Base-by-base conservation (phyloP, 768 basidiomycete genomes). In the Lanmaoa rubissima region DNA sequence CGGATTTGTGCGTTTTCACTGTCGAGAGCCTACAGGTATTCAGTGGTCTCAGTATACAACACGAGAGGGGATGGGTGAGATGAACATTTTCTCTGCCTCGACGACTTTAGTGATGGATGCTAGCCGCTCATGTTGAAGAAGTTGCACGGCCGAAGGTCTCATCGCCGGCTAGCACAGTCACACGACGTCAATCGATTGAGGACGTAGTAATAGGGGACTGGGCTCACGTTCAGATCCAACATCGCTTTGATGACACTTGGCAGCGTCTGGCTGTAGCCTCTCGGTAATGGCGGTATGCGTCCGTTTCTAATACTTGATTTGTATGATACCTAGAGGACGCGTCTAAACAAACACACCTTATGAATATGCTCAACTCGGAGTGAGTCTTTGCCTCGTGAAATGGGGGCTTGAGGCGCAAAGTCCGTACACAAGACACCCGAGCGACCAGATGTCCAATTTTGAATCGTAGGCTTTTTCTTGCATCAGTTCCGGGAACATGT, bases 401-500 rank as follows among this genome's bases (percentile, higher is more conserved):
- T 6, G 94, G 94, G 0, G 94, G 94, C 64, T 90, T 90, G 51
- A 94, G 79, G 96, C 94, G 61, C 96, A 98, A 39, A 98, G 82
- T 74, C 98, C 97, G 71, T 92, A 98, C 26, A 98, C 92, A 32
- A 98, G 80, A 74, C 97, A 99, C 1, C 97, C 97, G 31, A 98
- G 80, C 5, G 93, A 95, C 97, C 97, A 99, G 47, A 99, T 98
- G 67, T 99, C 97, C 0, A 92, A 94, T 75, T 98, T 99, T 8
- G 92, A 89, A 74, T 98, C 97, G 73, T 99, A 99, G 4, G 92
- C 85, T 69, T 92, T 94, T 69, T 98, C 96, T 75, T 92, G 92
- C 84, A 98, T 93, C 35, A 98, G 81, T 72, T 99, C 96, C 0
- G 97, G 97, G 1, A 94, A 97, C 97, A 99, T 98, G 76, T 99